phyloP scores from a whole-genome alignment of 352 stramenopile genomes.

The Globisporangium acanthophoron region DNA sequence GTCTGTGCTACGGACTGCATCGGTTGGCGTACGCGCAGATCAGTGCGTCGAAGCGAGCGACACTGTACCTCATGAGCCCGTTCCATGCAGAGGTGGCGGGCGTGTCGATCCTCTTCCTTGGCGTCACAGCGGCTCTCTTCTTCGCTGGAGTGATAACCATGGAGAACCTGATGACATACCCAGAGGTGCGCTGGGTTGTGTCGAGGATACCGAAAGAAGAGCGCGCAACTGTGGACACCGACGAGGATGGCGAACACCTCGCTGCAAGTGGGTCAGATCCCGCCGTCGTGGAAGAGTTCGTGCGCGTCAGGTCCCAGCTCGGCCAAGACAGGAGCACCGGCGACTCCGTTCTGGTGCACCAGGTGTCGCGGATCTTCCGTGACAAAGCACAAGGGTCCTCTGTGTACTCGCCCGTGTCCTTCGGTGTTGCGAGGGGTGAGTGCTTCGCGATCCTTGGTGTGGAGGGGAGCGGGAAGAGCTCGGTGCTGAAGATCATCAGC shows the following conservation, averaged over 20 bases:
- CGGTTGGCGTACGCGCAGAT: conserved; percentile 8
- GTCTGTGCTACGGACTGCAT: conserved; percentile 15
- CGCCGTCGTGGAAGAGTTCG: neutral
- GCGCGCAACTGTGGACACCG: neutral
- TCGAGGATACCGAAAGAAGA: neutral
- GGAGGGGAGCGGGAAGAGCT: conserved; percentile 10
- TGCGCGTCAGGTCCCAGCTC: neutral
- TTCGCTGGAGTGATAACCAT: conserved; percentile 29
- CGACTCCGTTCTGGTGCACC: conserved; percentile 4
- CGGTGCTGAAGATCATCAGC: conserved; percentile 16
- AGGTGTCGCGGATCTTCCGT: conserved; percentile 6
- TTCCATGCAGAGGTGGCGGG: conserved; percentile 13
- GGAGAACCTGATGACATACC: conserved; percentile 22
- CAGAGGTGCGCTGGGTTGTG: conserved; percentile 1
- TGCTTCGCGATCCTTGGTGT: conserved; percentile 15
- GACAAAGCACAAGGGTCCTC: neutral
- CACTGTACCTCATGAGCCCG: conserved; percentile 1
- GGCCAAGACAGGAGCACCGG: neutral
- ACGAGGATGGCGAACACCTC: neutral
- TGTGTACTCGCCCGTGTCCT: conserved; percentile 6
- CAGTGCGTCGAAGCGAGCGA: neutral
- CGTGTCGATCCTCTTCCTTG: conserved; percentile 37
- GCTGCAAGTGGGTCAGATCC: neutral
- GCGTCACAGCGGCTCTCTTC: conserved; percentile 33
- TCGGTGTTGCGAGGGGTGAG: conserved; percentile 15